These are phyloP conservation scores for Erythrophleum ivorense DNA, from an alignment of 331 rosid species.

Conservation along the genomic window DNA sequence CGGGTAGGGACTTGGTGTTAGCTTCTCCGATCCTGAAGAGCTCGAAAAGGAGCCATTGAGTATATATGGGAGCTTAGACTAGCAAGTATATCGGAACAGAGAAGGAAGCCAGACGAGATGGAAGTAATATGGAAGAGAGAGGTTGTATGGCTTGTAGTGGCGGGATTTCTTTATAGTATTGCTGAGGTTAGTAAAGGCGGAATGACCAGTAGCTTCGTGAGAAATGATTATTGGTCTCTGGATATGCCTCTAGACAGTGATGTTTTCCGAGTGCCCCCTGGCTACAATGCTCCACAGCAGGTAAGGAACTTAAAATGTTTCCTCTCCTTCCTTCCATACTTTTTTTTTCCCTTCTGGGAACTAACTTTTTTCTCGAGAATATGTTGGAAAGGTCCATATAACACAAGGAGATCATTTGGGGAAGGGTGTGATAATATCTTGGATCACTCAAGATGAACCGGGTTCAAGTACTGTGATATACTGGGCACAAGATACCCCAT, in stretches of 20 bases:
- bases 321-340: neutral
- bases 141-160: conserved; percentile 20
- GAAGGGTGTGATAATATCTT: conserved; percentile 63
- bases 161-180: conserved; percentile 20
- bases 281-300: conserved; percentile 62
- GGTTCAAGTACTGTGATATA: conserved; percentile 51
- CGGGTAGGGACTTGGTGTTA: neutral
- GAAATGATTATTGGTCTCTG: conserved; percentile 46
- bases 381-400: conserved; percentile 64
- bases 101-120: conserved; percentile 24
- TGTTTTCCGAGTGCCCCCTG: conserved; percentile 61
- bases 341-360: neutral
- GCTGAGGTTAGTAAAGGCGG: conserved; percentile 48
- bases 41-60: neutral
- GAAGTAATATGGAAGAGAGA: conserved; percentile 15
- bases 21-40: neutral
- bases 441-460: conserved; percentile 62
- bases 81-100: neutral
- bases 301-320: conserved; percentile 10
- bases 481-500: conserved; percentile 46
- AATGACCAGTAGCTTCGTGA: conserved; percentile 51
- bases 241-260: conserved; percentile 76
- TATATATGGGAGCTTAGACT: neutral
- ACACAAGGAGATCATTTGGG: conserved; percentile 80
- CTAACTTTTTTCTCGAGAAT: neutral